A percentile compares a stretch with the other conserved stretches of the same genome.
Evolutionary conservation across 768 basidiomycete species (phyloP).

Genomic region (Obba rivulosa): DNA sequence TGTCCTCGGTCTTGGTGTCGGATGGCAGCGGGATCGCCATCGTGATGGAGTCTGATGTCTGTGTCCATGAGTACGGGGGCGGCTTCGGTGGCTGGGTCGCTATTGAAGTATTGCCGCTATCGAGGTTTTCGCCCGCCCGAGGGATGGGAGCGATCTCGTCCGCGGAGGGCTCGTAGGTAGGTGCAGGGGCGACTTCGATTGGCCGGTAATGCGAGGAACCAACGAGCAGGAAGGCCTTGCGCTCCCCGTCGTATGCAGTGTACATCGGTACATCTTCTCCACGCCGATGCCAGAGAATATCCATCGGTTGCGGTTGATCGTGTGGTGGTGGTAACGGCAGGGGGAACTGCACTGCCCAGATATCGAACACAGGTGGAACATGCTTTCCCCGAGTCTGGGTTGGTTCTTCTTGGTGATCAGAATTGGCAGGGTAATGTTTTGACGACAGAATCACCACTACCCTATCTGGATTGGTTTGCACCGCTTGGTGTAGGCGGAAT

Average conservation of each 20-base stretch:
- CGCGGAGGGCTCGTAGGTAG: constrained; percentile 49
- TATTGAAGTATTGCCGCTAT: constrained; percentile 23
- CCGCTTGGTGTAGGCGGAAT: constrained; percentile 42
- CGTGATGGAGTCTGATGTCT: constrained; percentile 77
- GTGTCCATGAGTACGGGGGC: constrained; percentile 90
- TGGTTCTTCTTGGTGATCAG: neutral
- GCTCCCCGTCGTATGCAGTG: constrained; percentile 39
- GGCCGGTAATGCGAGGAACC: constrained; percentile 53
- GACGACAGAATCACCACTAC: constrained; percentile 57
- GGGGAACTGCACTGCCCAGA: constrained; percentile 55
- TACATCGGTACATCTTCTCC: constrained; percentile 69
- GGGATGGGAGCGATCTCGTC: constrained; percentile 73
- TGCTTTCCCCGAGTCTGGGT: constrained; percentile 20
- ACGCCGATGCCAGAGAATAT: constrained; percentile 64
- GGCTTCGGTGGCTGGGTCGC: constrained; percentile 40
- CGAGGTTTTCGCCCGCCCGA: constrained; percentile 51
- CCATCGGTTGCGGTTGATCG: constrained; percentile 33
- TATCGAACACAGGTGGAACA: constrained; percentile 46
- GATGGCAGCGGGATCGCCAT: constrained; percentile 82
- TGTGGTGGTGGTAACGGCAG: constrained; percentile 33
- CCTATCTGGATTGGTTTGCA: constrained; percentile 28
- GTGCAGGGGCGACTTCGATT: constrained; percentile 25
- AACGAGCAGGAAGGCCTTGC: constrained; percentile 47
- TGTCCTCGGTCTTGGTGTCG: constrained; percentile 51
- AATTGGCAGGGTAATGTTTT: constrained; percentile 29